Evolutionary conservation across 768 basidiomycete species (phyloP).

Genomic region (Pisolithus sp.): DNA sequence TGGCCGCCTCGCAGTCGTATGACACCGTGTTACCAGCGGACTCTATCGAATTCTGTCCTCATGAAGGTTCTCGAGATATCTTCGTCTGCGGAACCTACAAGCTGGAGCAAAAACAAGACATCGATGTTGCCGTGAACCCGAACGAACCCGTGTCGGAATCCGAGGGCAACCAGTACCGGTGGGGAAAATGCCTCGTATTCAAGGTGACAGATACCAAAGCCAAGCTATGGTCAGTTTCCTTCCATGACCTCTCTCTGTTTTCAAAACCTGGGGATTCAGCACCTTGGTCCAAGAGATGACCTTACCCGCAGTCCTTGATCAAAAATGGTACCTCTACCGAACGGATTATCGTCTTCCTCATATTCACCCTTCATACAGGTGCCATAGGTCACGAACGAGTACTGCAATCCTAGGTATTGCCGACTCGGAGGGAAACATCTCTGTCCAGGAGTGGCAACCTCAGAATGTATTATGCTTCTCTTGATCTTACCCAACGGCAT

Average conservation of each 20-base stretch:
- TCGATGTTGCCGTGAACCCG: constrained; percentile 2
- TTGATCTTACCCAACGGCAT: background rate
- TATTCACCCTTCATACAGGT: constrained; percentile 37
- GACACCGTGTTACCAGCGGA: constrained; percentile 86
- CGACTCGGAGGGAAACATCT: constrained; percentile 78
- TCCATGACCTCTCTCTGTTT: background rate
- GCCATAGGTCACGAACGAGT: constrained; percentile 40
- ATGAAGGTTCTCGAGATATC: constrained; percentile 47
- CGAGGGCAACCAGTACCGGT: constrained; percentile 35
- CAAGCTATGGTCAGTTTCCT: constrained; percentile 30
- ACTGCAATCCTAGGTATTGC: constrained; percentile 63
- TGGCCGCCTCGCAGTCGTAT: constrained; percentile 12
- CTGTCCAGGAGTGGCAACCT: constrained; percentile 51
- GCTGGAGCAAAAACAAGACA: constrained; percentile 42
- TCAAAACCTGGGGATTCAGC: constrained; percentile 25
- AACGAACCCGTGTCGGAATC: background rate
- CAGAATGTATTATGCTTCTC: constrained; percentile 21
- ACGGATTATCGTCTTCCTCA: background rate
- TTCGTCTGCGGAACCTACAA: constrained; percentile 93
- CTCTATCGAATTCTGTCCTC: constrained; percentile 87
- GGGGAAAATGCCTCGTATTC: constrained; percentile 73
- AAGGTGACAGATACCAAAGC: constrained; percentile 32
- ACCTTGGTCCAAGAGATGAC: constrained; percentile 60
- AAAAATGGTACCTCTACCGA: constrained; percentile 74
- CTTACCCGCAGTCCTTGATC: constrained; percentile 80